Conservation (phyloP, 768 basidiomycete genomes). For the Phanerodontia chrysosporium region DNA sequence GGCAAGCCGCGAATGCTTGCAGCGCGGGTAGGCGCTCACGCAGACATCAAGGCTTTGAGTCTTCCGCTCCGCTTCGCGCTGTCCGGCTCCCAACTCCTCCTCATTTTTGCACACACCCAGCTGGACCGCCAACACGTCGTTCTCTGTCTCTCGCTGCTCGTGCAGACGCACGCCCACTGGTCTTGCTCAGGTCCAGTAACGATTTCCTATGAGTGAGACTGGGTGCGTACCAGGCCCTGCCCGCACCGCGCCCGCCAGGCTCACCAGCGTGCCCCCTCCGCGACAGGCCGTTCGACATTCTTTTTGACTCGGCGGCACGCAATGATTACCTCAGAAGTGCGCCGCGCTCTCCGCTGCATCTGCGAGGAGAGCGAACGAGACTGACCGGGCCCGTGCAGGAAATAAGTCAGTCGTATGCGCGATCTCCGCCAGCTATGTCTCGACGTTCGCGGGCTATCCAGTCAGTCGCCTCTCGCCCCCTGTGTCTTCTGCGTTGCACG, state of each 20-base stretch:
- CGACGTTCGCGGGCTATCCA: constrained; percentile 90
- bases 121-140: constrained; percentile 10
- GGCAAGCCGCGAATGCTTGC: neutral
- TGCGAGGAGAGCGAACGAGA: neutral
- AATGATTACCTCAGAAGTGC: constrained; percentile 67
- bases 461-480: constrained; percentile 32
- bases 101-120: neutral
- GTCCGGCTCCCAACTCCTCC: neutral
- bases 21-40: neutral
- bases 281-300: constrained; percentile 52
- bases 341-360: constrained; percentile 10
- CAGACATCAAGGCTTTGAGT: neutral
- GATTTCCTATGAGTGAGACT: constrained; percentile 77
- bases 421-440: constrained; percentile 86
- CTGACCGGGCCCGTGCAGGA: constrained; percentile 36
- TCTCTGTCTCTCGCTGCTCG: constrained; percentile 29
- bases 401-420: constrained; percentile 90
- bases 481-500: neutral
- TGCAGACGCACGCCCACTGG: constrained; percentile 73
- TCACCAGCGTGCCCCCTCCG: neutral
- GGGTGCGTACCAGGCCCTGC: constrained; percentile 32
- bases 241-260: neutral
- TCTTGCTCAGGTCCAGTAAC: constrained; percentile 60
- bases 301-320: constrained; percentile 58
- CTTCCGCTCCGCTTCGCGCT: neutral